These are phyloP conservation scores for Mortierella sp. DNA, from an alignment of 371 early-diverging fungal genomes.

Conservation along the genomic window DNA sequence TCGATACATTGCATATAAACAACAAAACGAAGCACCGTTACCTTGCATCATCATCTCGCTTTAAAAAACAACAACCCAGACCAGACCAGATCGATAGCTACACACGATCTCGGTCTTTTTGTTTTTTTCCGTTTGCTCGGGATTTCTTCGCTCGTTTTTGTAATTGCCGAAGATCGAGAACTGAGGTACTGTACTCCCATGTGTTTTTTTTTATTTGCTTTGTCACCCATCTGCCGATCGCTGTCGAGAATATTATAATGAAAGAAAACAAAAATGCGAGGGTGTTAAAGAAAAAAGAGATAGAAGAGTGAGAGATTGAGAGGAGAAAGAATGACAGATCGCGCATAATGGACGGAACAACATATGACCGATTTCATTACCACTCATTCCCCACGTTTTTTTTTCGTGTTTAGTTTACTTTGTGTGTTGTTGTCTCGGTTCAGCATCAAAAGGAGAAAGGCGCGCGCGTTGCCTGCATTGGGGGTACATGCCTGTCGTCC, in stretches of 20 bases:
- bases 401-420: background rate
- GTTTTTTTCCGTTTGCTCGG: background rate
- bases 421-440: background rate
- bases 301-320: background rate
- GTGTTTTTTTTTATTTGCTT: background rate
- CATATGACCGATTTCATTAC: background rate
- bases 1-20: background rate
- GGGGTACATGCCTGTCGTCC: background rate
- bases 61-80: no score
- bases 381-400: background rate
- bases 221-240: conserved; percentile 2
- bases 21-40: background rate
- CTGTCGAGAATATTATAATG: background rate
- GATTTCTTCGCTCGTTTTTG: background rate
- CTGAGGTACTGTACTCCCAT: no score
- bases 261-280: background rate
- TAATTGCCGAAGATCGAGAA: no score
- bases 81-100: no score
- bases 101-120: background rate
- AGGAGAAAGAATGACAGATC: background rate
- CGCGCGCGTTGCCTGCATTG: background rate
- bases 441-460: background rate
- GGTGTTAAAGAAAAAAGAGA: background rate
- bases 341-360: background rate
- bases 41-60: no score